phyloP scores from a whole-genome alignment of 192 early-diverging fungal genomes.

The Rhizoclosmatium globosum region DNA sequence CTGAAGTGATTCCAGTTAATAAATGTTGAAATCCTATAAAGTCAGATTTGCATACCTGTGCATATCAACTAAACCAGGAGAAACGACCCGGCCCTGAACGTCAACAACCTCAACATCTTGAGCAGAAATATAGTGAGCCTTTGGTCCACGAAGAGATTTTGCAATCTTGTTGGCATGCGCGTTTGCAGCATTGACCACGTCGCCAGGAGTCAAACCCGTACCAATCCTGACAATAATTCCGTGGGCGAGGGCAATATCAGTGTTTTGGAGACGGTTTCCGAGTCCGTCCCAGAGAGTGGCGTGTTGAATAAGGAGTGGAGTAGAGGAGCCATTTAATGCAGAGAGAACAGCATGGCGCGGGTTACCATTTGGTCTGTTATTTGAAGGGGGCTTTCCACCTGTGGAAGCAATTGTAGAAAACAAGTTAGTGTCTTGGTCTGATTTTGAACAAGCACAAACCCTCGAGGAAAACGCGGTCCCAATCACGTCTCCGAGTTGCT shows the following conservation, averaged over 20 bases:
- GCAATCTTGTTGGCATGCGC: background rate
- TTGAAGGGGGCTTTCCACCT: background rate
- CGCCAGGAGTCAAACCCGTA: background rate
- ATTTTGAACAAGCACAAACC: background rate
- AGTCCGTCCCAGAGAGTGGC: constrained; percentile 11
- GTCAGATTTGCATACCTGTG: too few species aligned
- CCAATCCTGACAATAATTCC: background rate
- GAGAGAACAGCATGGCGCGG: background rate
- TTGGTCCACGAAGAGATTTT: background rate
- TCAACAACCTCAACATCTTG: constrained; percentile 41
- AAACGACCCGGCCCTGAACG: constrained; percentile 69
- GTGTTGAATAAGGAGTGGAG: constrained; percentile 11
- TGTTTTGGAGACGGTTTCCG: background rate
- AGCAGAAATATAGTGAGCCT: background rate
- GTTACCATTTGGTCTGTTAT: background rate
- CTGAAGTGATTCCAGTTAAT: too few species aligned
- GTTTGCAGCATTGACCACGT: background rate
- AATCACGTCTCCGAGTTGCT: background rate
- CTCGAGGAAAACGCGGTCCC: background rate
- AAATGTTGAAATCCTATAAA: too few species aligned
- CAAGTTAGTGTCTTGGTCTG: background rate
- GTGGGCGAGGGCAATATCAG: background rate
- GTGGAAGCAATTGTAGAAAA: background rate
- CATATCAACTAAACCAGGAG: constrained; percentile 83
- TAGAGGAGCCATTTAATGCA: background rate